These are phyloP conservation scores for Pythium utonaiense DNA, from an alignment of 352 stramenopile genomes.

Conservation along the genomic window DNA sequence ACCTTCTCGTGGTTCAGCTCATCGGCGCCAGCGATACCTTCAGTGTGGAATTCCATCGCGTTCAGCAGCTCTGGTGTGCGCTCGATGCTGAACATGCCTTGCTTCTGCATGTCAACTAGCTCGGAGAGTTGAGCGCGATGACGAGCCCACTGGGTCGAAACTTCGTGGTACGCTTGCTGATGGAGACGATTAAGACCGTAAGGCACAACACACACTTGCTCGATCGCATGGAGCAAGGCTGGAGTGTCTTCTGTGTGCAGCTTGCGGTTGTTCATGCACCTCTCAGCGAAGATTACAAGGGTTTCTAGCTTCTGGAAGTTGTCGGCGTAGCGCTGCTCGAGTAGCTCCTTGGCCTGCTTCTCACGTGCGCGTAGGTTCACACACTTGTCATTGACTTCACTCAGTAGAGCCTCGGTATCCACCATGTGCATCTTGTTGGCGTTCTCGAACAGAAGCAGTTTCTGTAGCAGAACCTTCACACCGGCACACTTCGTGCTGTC, in stretches of 20 bases:
- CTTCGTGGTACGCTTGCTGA: slow-evolving; percentile 57
- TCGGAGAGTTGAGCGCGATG: slow-evolving; percentile 51
- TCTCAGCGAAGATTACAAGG: slow-evolving; percentile 49
- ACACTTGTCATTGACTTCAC: slow-evolving; percentile 64
- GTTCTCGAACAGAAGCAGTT: slow-evolving; percentile 51
- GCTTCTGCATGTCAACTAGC: slow-evolving; percentile 72
- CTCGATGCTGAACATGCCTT: slow-evolving; percentile 73
- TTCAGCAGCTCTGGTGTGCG: slow-evolving; percentile 63
- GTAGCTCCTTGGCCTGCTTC: slow-evolving; percentile 31
- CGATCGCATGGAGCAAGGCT: slow-evolving; percentile 52
- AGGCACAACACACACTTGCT: slow-evolving; percentile 60
- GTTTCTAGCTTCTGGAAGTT: slow-evolving; percentile 48
- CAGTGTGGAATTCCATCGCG: slow-evolving; percentile 66
- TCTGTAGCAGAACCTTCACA: slow-evolving; percentile 54
- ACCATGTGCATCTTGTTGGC: slow-evolving; percentile 82
- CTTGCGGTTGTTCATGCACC: slow-evolving; percentile 72
- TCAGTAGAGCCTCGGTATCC: slow-evolving; percentile 49
- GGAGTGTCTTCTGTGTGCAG: slow-evolving; percentile 67
- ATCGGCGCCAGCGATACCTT: slow-evolving; percentile 48
- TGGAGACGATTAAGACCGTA: slow-evolving; percentile 40
- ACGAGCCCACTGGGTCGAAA: slow-evolving; percentile 56
- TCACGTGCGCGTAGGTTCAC: slow-evolving; percentile 45
- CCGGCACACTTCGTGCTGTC: slow-evolving; percentile 48
- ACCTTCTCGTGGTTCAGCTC: slow-evolving; percentile 41
- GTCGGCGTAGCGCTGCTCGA: slow-evolving; percentile 36